Evolutionary conservation across 2,329 filamentous ascomycete species (phyloP).

Genomic region (Talaromyces rugulosus): DNA sequence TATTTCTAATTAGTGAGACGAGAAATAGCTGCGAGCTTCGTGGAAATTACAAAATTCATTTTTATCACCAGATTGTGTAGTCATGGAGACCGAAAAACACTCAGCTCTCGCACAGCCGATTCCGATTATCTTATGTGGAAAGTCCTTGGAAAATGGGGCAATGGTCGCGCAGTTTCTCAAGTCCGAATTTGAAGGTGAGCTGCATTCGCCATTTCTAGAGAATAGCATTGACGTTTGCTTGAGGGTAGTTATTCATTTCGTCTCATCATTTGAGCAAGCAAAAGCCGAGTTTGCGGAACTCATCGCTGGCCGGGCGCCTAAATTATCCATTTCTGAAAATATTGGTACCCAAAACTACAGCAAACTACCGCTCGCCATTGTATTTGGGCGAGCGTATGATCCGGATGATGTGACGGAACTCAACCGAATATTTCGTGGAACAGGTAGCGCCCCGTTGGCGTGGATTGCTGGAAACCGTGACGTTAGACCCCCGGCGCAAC

Average conservation of each 20-base stretch:
- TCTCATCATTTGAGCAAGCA: neutral
- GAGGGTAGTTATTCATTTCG: slow-evolving; percentile 1
- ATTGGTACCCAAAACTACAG: slow-evolving; percentile 25
- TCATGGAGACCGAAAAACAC: too few species aligned
- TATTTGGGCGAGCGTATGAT: slow-evolving; percentile 24
- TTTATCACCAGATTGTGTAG: neutral
- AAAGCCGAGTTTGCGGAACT: slow-evolving; percentile 4
- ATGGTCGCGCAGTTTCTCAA: slow-evolving; percentile 15
- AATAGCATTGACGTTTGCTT: too few species aligned
- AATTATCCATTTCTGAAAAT: slow-evolving; percentile 16
- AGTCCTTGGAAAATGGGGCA: slow-evolving; percentile 14
- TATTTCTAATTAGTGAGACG: neutral
- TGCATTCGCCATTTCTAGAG: neutral
- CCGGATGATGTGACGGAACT: slow-evolving; percentile 15
- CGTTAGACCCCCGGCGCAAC: slow-evolving; percentile 11
- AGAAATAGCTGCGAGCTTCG: neutral
- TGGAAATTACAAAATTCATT: neutral
- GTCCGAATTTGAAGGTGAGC: slow-evolving; percentile 19
- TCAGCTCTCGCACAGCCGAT: neutral
- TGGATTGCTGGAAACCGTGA: slow-evolving; percentile 4
- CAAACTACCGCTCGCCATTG: slow-evolving; percentile 19
- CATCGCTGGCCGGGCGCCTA: slow-evolving; percentile 18
- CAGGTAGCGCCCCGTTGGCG: neutral
- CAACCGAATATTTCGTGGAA: neutral
- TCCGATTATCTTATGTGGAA: slow-evolving; percentile 18